These are phyloP conservation scores for Vitis rupestris DNA, from an alignment of 164 flowering plant species.

Conservation along the genomic window DNA sequence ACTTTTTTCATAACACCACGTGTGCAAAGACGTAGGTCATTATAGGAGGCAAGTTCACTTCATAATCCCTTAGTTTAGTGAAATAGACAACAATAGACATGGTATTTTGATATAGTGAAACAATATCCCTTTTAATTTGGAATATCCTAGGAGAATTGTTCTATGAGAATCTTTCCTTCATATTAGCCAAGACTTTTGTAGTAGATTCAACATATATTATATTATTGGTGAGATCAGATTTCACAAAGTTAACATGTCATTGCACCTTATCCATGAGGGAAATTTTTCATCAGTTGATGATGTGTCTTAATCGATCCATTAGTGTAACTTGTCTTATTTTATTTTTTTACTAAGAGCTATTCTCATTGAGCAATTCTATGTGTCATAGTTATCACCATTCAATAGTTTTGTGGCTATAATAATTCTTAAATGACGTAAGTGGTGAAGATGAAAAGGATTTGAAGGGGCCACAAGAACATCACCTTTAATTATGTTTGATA, in stretches of 20 bases:
- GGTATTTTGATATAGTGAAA: background rate
- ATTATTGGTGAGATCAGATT: background rate
- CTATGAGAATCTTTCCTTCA: background rate
- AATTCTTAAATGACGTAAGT: background rate
- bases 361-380: background rate
- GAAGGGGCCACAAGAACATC: no score
- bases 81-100: background rate
- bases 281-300: background rate
- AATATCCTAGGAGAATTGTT: background rate
- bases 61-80: constrained; percentile 1
- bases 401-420: background rate
- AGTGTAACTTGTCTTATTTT: background rate
- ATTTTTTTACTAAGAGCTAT: background rate
- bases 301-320: background rate
- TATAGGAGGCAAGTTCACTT: constrained; percentile 3
- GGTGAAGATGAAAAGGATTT: background rate
- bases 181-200: background rate
- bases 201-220: background rate
- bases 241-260: background rate
- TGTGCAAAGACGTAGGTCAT: background rate
- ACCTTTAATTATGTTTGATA: no score
- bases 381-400: background rate
- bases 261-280: background rate
- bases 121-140: background rate
- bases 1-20: constrained; percentile 1